phyloP scores from a whole-genome alignment of 2,329 filamentous ascomycete species.

The Drechslera avenae region DNA sequence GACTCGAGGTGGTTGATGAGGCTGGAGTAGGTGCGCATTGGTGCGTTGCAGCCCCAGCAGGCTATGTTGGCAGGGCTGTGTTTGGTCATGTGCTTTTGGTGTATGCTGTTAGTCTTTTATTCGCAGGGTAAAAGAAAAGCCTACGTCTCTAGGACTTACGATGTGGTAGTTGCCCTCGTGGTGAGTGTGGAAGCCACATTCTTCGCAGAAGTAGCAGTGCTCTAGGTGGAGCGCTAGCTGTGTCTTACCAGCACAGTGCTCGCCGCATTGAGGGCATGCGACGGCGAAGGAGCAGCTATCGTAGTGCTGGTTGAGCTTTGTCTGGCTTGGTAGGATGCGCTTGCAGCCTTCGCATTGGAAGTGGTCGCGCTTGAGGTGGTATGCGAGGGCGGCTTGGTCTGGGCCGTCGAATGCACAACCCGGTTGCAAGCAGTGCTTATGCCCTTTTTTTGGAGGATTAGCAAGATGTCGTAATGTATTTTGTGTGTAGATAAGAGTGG shows the following conservation, averaged over 20 bases:
- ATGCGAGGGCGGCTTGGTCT: conserved; percentile 19
- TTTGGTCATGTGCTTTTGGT: conserved; percentile 38
- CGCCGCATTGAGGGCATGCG: conserved; percentile 26
- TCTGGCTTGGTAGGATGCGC: conserved; percentile 34
- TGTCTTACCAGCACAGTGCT: conserved; percentile 23
- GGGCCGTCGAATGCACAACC: conserved; percentile 41
- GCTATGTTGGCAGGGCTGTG: conserved; percentile 24
- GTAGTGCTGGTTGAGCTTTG: conserved; percentile 33
- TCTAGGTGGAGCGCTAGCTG: conserved; percentile 28
- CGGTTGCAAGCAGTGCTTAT: conserved; percentile 41
- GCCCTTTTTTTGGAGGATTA: conserved; percentile 19
- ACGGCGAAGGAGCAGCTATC: conserved; percentile 27
- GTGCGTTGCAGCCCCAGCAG: conserved; percentile 34
- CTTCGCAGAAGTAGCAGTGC: conserved; percentile 30
- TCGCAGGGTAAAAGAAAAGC: neutral
- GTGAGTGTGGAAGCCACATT: conserved; percentile 28
- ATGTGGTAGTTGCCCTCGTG: conserved; percentile 29
- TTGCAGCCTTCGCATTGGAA: conserved; percentile 41
- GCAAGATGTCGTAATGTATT: too few species aligned
- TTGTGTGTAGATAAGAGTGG: too few species aligned
- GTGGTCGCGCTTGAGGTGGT: conserved; percentile 37
- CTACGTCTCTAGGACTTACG: conserved; percentile 19
- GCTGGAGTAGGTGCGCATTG: conserved; percentile 32
- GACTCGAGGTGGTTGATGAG: conserved; percentile 54
- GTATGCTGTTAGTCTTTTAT: conserved; percentile 3